phyloP scores from a whole-genome alignment of 2,329 filamentous ascomycete species.

The Pseudocercospora crystallina region DNA sequence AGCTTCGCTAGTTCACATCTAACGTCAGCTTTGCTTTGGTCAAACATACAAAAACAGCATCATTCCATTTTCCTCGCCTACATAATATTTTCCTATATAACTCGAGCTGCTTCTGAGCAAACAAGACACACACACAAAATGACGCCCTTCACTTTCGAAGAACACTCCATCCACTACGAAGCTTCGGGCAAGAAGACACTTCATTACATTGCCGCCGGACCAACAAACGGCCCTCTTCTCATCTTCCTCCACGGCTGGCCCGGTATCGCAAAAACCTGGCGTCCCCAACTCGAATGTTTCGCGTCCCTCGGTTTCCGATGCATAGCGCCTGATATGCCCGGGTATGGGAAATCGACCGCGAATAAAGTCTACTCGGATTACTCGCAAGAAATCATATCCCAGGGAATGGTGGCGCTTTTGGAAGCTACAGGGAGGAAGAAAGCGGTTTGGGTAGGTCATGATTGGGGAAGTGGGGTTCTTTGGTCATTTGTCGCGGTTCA shows the following conservation, averaged over 20 bases:
- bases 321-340: slow-evolving; percentile 35
- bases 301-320: slow-evolving; percentile 24
- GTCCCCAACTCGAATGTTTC: slow-evolving; percentile 35
- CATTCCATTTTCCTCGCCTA: no score
- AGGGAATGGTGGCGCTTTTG: slow-evolving; percentile 38
- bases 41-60: no score
- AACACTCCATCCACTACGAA: not conserved
- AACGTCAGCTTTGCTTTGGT: no score
- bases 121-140: not conserved
- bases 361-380: slow-evolving; percentile 30
- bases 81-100: no score
- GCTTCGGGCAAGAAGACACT: slow-evolving; percentile 7
- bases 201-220: slow-evolving; percentile 21
- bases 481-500: slow-evolving; percentile 18
- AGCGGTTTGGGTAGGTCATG: slow-evolving; percentile 50
- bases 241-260: slow-evolving; percentile 35
- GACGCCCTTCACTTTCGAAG: not conserved
- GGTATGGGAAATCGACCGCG: slow-evolving; percentile 35
- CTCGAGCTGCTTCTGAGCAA: no score
- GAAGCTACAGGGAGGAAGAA: slow-evolving; percentile 37
- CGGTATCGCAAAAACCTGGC: slow-evolving; percentile 36
- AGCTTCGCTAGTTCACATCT: no score
- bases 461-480: slow-evolving; percentile 41
- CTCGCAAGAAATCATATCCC: slow-evolving; percentile 27
- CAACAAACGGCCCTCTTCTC: slow-evolving; percentile 19